phyloP scores from a whole-genome alignment of 768 basidiomycete genomes.

The Suillus spraguei region DNA sequence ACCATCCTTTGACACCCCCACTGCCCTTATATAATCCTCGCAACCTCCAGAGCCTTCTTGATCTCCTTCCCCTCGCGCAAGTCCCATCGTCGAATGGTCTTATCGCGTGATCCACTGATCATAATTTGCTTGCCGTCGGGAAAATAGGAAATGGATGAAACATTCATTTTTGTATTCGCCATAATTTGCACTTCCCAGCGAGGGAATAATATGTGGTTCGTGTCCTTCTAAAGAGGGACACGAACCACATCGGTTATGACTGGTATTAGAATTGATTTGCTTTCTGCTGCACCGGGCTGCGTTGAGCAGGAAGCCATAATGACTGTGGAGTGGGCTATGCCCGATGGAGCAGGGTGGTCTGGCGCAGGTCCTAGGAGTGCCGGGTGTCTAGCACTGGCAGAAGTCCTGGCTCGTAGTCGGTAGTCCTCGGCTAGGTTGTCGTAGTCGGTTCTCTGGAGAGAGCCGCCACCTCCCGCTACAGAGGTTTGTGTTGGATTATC shows the following conservation, averaged over 20 bases:
- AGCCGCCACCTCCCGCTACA: no score
- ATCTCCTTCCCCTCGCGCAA: neutral
- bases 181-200: no score
- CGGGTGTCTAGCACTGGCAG: no score
- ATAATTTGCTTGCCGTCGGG: neutral
- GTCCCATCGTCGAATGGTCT: neutral
- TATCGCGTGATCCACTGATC: neutral
- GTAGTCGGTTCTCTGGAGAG: no score
- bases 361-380: no score
- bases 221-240: neutral
- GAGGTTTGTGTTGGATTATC: no score
- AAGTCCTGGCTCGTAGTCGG: no score
- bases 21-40: accelerated
- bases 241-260: no score
- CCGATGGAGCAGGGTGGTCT: no score
- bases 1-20: neutral
- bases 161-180: neutral
- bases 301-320: neutral
- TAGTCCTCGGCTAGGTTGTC: no score
- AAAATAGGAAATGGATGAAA: neutral
- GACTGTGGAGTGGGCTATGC: no score
- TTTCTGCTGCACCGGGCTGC: neutral
- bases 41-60: neutral
- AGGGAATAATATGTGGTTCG: no score
- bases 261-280: neutral